phyloP scores from a whole-genome alignment of 768 basidiomycete genomes.

The Russula virescens region DNA sequence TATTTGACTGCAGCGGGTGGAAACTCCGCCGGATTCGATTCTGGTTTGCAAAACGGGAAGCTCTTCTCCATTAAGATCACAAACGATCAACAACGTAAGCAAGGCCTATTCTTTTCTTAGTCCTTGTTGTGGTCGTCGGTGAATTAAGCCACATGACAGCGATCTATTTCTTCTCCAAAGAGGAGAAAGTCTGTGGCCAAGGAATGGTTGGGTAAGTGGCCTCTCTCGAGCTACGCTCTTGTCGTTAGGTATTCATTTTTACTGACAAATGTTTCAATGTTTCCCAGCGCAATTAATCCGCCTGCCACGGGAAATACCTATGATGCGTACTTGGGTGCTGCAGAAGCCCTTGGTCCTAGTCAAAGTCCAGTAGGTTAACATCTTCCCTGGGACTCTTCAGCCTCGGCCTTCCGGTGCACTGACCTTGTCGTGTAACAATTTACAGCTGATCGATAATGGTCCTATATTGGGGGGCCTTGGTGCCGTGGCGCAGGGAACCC shows the following conservation, averaged over 20 bases:
- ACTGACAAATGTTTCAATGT: not conserved
- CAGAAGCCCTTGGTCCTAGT: constrained; percentile 33
- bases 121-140: not conserved
- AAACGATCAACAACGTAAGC: constrained; percentile 43
- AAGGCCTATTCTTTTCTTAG: not conserved
- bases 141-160: constrained; percentile 31
- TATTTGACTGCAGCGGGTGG: constrained; percentile 38
- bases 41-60: constrained; percentile 37
- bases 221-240: too few relatives aligned
- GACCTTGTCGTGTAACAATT: not conserved
- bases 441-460: constrained; percentile 36
- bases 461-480: constrained; percentile 38
- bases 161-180: constrained; percentile 56
- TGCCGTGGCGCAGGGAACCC: constrained; percentile 15
- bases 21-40: constrained; percentile 43
- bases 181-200: constrained; percentile 40
- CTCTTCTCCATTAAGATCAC: constrained; percentile 46
- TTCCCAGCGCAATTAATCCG: constrained; percentile 41
- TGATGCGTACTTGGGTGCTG: constrained; percentile 37
- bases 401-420: too few relatives aligned
- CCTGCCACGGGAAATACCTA: constrained; percentile 42
- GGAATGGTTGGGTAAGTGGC: constrained; percentile 43
- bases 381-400: too few relatives aligned
- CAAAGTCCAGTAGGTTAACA: constrained; percentile 34
- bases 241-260: not conserved